Evolutionary conservation across 331 rosid species (phyloP).

Genomic region (Spiraea crenata): DNA sequence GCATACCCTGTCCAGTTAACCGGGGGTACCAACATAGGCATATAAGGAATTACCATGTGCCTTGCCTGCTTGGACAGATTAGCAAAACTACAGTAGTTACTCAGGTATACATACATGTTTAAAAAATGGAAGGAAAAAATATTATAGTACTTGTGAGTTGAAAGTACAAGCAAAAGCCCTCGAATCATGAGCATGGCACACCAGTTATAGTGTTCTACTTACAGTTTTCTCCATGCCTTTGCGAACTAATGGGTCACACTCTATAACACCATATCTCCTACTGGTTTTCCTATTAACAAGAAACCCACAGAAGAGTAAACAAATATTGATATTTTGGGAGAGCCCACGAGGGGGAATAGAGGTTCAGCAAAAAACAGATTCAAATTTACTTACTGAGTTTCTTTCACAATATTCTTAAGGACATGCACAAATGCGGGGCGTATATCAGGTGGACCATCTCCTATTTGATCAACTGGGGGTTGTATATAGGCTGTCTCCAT

Average conservation of each 20-base stretch:
- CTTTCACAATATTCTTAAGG: constrained; percentile 46
- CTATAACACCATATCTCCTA: constrained; percentile 85
- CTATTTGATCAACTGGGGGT: constrained; percentile 64
- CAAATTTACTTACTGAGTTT: constrained; percentile 60
- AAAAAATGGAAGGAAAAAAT: neutral
- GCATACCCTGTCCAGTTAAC: constrained; percentile 75
- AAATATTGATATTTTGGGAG: neutral
- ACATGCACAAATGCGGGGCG: constrained; percentile 78
- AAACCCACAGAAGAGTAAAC: constrained; percentile 20
- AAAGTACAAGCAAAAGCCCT: neutral
- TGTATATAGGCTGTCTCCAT: constrained; percentile 83
- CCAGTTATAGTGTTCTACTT: constrained; percentile 37
- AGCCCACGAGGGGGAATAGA: neutral
- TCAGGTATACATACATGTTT: constrained; percentile 7
- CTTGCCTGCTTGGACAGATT: constrained; percentile 62
- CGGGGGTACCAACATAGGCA: constrained; percentile 98
- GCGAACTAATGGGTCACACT: constrained; percentile 70
- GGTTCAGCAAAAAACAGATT: constrained; percentile 3
- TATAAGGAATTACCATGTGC: constrained; percentile 93
- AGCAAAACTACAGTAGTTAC: constrained; percentile 20
- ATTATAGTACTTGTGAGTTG: neutral
- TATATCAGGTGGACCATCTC: constrained; percentile 71
- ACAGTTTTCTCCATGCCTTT: constrained; percentile 84
- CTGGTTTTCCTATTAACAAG: constrained; percentile 46
- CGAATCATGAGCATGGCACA: constrained; percentile 14